Evolutionary conservation across 805 yeast species (phyloP).

Genomic region (Ogataea haglerorum): DNA sequence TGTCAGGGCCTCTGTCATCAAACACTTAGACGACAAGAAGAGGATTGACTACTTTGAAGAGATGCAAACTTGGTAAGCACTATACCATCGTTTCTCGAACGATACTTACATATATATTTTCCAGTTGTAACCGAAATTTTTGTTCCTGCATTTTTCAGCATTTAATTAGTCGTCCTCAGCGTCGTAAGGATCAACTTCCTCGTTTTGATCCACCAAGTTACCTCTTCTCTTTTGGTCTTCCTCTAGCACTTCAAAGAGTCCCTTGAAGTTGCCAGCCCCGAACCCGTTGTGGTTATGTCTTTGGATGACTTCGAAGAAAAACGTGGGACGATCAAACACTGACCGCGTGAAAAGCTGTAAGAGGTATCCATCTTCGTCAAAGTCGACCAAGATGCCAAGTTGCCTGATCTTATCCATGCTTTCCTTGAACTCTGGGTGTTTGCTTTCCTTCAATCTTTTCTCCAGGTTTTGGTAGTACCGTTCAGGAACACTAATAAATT

Average conservation of each 20-base stretch:
- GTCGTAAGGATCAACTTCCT: slow-evolving; percentile 11
- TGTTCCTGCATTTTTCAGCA: too few relatives aligned
- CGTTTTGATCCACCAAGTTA: slow-evolving; percentile 39
- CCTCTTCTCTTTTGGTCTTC: slow-evolving; percentile 73
- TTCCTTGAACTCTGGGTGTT: slow-evolving; percentile 49
- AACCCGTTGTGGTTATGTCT: slow-evolving; percentile 78
- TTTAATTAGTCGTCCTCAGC: background rate
- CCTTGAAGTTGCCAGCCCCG: slow-evolving; percentile 86
- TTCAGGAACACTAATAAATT: slow-evolving; percentile 60
- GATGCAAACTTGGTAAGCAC: slow-evolving; percentile 33
- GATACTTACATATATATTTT: background rate
- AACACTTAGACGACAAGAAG: slow-evolving; percentile 9
- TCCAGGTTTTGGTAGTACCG: slow-evolving; percentile 54
- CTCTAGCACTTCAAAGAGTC: slow-evolving; percentile 77
- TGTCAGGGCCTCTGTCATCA: slow-evolving; percentile 25
- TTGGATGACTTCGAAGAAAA: slow-evolving; percentile 79
- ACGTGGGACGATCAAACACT: slow-evolving; percentile 71
- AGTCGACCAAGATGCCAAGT: slow-evolving; percentile 69
- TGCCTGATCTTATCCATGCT: slow-evolving; percentile 45
- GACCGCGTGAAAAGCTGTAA: slow-evolving; percentile 81
- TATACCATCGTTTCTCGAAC: too few relatives aligned
- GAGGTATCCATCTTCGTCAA: slow-evolving; percentile 72
- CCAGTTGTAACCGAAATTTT: too few relatives aligned
- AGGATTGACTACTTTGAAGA: slow-evolving; percentile 34
- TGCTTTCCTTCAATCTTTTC: slow-evolving; percentile 36